phyloP scores from a whole-genome alignment of 768 basidiomycete species.

The Holtermannia corniformis region DNA sequence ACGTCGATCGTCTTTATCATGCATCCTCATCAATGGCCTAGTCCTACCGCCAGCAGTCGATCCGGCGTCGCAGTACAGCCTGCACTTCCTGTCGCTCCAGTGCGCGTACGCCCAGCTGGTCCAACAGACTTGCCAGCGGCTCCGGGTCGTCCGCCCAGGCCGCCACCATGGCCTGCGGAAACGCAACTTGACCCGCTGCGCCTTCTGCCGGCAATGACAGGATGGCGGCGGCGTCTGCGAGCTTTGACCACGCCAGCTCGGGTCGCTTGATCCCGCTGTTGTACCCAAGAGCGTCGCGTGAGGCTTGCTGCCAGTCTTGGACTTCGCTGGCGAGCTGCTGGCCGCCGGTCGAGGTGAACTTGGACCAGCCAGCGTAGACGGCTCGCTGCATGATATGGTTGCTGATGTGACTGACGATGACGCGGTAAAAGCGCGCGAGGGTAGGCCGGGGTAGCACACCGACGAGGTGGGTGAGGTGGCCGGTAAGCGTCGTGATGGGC shows the following conservation, averaged over 20 bases:
- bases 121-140: slow-evolving; percentile 13
- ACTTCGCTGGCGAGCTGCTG: slow-evolving; percentile 59
- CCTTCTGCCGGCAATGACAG: slow-evolving; percentile 45
- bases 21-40: no score
- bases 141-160: slow-evolving; percentile 29
- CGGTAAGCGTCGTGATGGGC: slow-evolving; percentile 68
- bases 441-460: slow-evolving; percentile 53
- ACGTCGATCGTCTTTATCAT: no score
- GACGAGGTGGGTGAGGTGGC: slow-evolving; percentile 63
- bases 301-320: slow-evolving; percentile 74
- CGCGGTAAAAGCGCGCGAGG: slow-evolving; percentile 61
- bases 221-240: slow-evolving; percentile 62
- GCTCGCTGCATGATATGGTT: slow-evolving; percentile 75
- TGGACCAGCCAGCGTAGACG: slow-evolving; percentile 63
- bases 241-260: slow-evolving; percentile 65
- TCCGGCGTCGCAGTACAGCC: slow-evolving; percentile 27
- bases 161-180: slow-evolving; percentile 33
- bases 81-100: slow-evolving; percentile 23
- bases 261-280: slow-evolving; percentile 46
- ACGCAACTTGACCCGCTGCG: slow-evolving; percentile 14
- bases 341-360: slow-evolving; percentile 54
- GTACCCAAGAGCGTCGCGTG: slow-evolving; percentile 52
- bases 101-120: slow-evolving; percentile 16
- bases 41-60: slow-evolving; percentile 34
- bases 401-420: slow-evolving; percentile 58